phyloP scores from a whole-genome alignment of 495 filamentous ascomycete species.

The Neurospora africana region DNA sequence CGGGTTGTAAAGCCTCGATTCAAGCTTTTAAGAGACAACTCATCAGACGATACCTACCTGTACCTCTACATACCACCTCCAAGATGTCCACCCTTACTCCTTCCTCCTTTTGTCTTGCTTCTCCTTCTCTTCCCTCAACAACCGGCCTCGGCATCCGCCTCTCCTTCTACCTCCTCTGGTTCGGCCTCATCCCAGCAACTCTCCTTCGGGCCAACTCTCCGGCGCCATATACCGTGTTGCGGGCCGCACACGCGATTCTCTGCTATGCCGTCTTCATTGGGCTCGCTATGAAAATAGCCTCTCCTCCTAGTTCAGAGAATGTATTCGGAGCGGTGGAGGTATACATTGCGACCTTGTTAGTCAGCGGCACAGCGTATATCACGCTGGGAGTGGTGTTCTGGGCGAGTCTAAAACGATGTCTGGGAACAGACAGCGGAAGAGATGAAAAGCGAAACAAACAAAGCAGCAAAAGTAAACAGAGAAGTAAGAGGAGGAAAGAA shows the following conservation, averaged over 20 bases:
- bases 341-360: constrained; percentile 28
- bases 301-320: background rate
- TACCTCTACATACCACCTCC: background rate
- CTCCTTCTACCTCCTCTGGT: constrained; percentile 28
- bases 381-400: background rate
- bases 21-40: background rate
- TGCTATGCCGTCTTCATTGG: constrained; percentile 15
- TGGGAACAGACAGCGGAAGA: no score
- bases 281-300: constrained; percentile 1
- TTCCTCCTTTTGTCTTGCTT: background rate
- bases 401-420: background rate
- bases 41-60: background rate
- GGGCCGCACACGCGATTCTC: constrained; percentile 8
- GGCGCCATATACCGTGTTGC: constrained; percentile 4
- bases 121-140: background rate
- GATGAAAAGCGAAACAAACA: no score
- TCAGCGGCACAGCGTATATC: background rate
- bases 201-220: background rate
- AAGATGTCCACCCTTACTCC: background rate
- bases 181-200: constrained; percentile 9
- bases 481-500: background rate
- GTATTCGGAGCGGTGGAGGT: constrained; percentile 10
- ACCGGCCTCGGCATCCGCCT: constrained; percentile 27
- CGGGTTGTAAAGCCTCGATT: background rate
- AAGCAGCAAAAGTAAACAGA: background rate